Evolutionary conservation across 2,329 filamentous ascomycete genomes (phyloP), one percentile per base, ranked within the genome.

Genomic region (Verticillium tricorpus): DNA sequence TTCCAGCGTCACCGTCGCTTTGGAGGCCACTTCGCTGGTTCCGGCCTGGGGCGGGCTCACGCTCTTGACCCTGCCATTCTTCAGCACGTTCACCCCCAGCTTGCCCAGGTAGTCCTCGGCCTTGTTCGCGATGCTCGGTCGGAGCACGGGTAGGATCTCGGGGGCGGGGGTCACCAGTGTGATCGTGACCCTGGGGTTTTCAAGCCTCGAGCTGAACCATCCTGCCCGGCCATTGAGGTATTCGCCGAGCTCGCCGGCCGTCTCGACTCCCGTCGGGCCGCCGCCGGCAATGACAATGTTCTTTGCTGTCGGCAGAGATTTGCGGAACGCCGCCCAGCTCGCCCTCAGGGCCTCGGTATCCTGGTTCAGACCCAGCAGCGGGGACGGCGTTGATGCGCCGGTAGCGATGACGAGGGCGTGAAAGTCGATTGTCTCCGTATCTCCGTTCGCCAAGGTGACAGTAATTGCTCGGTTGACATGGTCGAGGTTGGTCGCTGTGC

Each of bases 211-310:
- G 52, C 58, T 68, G 62, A 80, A 74, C 69, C 69, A 74, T 5
- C 78, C 74, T 0, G 76, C 69, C 2, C 71, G 72, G 1, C 81
- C 79, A 62, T 85, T 85, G 17, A 85, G 72, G 65, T 77, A 73
- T 64, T 84, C 79, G 32, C 80, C 83, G 0, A 83, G 70, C 63
- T 83, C 80, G 17, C 81, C 81, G 0, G 81, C 78, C 2, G 80
- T 73, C 69, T 85, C 83, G 17, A 80, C 71, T 15, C 82, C 83
- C 0, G 81, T 84, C 9, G 75, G 60, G 2, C 83, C 83, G 2
- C 78, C 83, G 15, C 83, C 83, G 3, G 76, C 81, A 40, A 84
- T 74, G 7, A 83, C 67, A 40, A 84, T 80, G 11, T 58, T 74
- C 31, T 76, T 79, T 0, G 78, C 77, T 1, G 59, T 61, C 0